Base-by-base conservation (phyloP, 352 stramenopile species). In the Globisporangium carolinianum region DNA sequence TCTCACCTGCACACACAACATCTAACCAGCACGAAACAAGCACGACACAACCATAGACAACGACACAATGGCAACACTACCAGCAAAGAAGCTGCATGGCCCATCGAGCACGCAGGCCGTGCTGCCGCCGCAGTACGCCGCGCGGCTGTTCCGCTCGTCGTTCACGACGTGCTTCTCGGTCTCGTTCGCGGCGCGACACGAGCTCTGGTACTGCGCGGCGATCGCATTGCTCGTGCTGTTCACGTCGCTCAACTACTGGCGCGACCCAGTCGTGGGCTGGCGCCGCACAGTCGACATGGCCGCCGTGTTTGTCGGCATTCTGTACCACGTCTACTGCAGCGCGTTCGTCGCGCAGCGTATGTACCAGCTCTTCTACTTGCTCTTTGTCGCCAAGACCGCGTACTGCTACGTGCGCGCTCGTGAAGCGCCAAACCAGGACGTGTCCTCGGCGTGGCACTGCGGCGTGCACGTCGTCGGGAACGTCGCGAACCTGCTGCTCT, bases 211-310 rank as follows among this genome's bases (percentile, higher is more conserved):
- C 42, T 93, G 83, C 63, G 74, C 78, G 1, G 66, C 67, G 15
- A 65, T 84, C 58, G 76, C 80, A 57, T 68, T 87, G 36, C 55
- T 91, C 47, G 80, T 93, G 58, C 69, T 91, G 51, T 65, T 89
- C 58, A 92, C 83, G 63, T 92, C 83, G 61, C 72, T 93, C 69
- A 91, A 93, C 73, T 93, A 90, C 67, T 93, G 80, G 83, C 83
- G 80, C 41, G 55, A 89, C 49, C 83, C 83, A 4, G 71, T 88
- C 17, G 61, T 66, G n/a, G 80, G 83, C 62, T 93, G 83, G 83
- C 83, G 83, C 7, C 83, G 80, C 60, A 80, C 70, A 0, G 56
- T 74, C 57, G 83, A 93, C 68, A 90, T 90, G 75, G 66, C 65
- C 5, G 69, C 78, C 6, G 83, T 93, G 36, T 73, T 81, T 45